Evolutionary conservation across 1,284 basidiomycete species (phyloP).

Genomic region (Ustilago bromivora): DNA sequence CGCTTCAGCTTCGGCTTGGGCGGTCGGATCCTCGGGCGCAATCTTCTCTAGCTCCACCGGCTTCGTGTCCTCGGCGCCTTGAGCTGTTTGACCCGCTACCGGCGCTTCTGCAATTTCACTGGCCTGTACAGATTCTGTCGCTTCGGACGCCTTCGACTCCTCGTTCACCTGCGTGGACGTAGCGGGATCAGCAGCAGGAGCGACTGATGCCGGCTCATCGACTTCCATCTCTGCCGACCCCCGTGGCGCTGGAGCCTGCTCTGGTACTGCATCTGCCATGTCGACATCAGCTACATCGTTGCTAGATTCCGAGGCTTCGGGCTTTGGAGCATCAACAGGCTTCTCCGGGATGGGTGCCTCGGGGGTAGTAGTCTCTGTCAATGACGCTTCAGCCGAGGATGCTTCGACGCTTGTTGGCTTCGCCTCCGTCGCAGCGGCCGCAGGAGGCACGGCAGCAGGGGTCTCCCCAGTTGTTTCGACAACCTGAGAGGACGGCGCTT

Average conservation of each 20-base stretch:
- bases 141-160: neutral
- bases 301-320: neutral
- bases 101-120: neutral
- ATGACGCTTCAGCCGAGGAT: neutral
- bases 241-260: neutral
- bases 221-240: neutral
- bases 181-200: neutral
- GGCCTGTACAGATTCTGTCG: neutral
- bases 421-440: neutral
- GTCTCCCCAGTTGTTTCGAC: neutral
- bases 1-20: neutral
- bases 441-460: neutral
- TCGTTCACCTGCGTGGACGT: neutral
- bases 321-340: neutral
- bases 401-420: neutral
- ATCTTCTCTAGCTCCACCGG: neutral
- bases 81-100: neutral
- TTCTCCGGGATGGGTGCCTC: neutral
- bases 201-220: neutral
- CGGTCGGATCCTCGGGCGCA: neutral
- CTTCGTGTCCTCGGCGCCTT: neutral
- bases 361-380: neutral
- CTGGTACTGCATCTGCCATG: conserved; percentile 22
- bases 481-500: neutral
- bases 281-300: conserved; percentile 17